Evolutionary conservation across 176 grass and related monocot genomes (phyloP).

Genomic region (Ampelocalamus luodianensis): DNA sequence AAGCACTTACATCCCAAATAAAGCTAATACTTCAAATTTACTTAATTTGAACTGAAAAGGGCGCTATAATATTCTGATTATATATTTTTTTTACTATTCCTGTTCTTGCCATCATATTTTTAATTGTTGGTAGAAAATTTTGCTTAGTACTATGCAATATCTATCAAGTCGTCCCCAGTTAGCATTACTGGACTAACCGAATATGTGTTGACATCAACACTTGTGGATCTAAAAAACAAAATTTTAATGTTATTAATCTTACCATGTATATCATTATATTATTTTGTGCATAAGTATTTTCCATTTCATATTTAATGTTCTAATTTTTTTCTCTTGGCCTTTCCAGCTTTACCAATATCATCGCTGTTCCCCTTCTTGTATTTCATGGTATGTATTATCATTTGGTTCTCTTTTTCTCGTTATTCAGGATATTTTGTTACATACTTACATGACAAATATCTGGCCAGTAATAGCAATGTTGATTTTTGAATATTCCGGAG

Average conservation of each 20-base stretch:
- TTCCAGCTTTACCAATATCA: slow-evolving; percentile 71
- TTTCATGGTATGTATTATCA: slow-evolving; percentile 69
- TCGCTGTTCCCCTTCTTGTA: slow-evolving; percentile 76
- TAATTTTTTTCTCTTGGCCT: slow-evolving; percentile 29
- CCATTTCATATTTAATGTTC: not conserved
- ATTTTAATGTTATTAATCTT: slow-evolving; percentile 6
- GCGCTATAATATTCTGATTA: no score
- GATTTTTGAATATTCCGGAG: not conserved
- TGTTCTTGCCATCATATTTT: not conserved
- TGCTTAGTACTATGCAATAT: not conserved
- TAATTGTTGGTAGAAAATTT: not conserved
- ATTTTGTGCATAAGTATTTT: not conserved
- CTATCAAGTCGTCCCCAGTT: slow-evolving; percentile 1
- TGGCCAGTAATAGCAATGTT: not conserved
- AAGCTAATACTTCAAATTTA: not conserved
- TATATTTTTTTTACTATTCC: not conserved
- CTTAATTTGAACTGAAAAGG: not conserved
- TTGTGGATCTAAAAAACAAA: slow-evolving; percentile 3
- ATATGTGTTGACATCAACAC: not conserved
- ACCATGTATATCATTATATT: not conserved
- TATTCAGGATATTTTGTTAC: not conserved
- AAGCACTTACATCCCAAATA: not conserved
- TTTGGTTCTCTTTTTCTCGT: slow-evolving; percentile 1
- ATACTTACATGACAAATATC: not conserved
- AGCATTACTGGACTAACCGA: not conserved